Conservation (phyloP, 1,284 basidiomycete genomes). For the Cutaneotrichosporon daszewskae region DNA sequence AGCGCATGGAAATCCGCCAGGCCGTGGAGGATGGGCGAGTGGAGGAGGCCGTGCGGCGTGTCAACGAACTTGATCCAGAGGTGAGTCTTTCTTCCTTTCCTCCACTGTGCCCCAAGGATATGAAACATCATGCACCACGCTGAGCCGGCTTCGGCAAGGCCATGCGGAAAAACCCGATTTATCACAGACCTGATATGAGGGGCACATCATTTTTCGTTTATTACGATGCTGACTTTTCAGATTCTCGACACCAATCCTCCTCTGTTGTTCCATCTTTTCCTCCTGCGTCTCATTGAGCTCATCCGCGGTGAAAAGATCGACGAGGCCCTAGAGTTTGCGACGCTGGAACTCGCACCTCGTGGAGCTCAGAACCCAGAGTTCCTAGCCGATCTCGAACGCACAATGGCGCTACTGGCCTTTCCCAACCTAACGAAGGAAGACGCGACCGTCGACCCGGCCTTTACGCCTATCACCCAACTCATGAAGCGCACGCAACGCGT, state of each 20-base stretch:
- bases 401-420: slow-evolving; percentile 93
- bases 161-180: slow-evolving; percentile 46
- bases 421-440: slow-evolving; percentile 52
- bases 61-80: slow-evolving; percentile 95
- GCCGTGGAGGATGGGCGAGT: slow-evolving; percentile 91
- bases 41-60: slow-evolving; percentile 83
- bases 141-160: slow-evolving; percentile 57
- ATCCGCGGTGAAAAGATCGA: slow-evolving; percentile 75
- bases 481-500: slow-evolving; percentile 79
- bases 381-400: slow-evolving; percentile 81
- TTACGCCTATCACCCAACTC: slow-evolving; percentile 49
- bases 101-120: slow-evolving; percentile 56
- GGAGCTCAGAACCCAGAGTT: slow-evolving; percentile 94
- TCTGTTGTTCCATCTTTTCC: slow-evolving; percentile 86
- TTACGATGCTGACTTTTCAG: slow-evolving; percentile 9
- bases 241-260: slow-evolving; percentile 89
- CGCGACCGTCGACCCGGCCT: slow-evolving; percentile 33
- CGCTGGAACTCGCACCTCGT: slow-evolving; percentile 85
- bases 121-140: slow-evolving; percentile 99
- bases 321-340: slow-evolving; percentile 83
- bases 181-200: slow-evolving; percentile 51
- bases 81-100: slow-evolving; percentile 55
- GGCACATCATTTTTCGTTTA: slow-evolving; percentile 17
- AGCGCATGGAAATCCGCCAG: slow-evolving; percentile 86
- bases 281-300: slow-evolving; percentile 89